Conservation (phyloP, 129 eudicot species). For the Pulicaria dysenterica region DNA sequence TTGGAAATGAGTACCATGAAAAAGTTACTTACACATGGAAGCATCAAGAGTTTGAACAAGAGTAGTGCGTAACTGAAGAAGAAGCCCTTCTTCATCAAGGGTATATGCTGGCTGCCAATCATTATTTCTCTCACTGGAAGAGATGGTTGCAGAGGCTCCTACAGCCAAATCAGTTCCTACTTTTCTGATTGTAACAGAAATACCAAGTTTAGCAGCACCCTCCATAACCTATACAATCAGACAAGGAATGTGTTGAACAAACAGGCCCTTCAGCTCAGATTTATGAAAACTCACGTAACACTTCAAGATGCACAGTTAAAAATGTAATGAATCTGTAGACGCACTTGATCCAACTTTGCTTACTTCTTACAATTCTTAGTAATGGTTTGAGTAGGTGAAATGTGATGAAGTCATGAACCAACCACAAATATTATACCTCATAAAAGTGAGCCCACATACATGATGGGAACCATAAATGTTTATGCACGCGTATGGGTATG, state of each 20-base stretch:
- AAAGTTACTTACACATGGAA: constrained; percentile 49
- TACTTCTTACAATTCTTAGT: too few relatives aligned
- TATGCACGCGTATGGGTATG: background rate
- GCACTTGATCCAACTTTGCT: too few relatives aligned
- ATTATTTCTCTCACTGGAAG: constrained; percentile 62
- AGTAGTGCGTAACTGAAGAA: constrained; percentile 73
- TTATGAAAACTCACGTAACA: too few relatives aligned
- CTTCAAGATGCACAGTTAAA: too few relatives aligned
- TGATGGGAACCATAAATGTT: constrained; percentile 18
- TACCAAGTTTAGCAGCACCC: constrained; percentile 75
- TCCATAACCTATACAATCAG: constrained; percentile 72
- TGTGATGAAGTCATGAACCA: background rate
- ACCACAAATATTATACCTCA: background rate
- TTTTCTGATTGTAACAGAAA: constrained; percentile 64
- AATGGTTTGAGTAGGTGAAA: constrained; percentile 7
- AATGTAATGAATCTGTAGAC: too few relatives aligned
- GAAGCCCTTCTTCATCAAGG: constrained; percentile 83
- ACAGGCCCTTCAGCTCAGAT: background rate
- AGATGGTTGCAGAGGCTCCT: constrained; percentile 43
- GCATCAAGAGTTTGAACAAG: constrained; percentile 83
- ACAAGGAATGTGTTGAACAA: background rate
- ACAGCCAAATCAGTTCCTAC: constrained; percentile 58
- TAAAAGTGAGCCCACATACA: constrained; percentile 9
- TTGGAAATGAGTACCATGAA: background rate
- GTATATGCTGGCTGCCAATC: constrained; percentile 84